phyloP scores from a whole-genome alignment of 2,329 filamentous ascomycete species.

The Calonectria pauciramosa region DNA sequence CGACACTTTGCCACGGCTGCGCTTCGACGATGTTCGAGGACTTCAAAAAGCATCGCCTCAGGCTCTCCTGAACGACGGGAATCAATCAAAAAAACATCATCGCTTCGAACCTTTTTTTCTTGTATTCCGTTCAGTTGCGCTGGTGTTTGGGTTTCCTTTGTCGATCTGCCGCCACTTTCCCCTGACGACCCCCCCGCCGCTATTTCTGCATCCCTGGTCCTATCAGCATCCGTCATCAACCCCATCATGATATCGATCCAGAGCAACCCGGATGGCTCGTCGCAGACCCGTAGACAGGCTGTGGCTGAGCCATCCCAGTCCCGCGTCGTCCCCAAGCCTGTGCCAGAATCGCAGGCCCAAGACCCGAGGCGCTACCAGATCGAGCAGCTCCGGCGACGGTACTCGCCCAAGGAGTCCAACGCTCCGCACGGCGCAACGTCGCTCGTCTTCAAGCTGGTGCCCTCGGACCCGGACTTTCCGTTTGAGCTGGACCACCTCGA shows the following conservation, averaged over 20 bases:
- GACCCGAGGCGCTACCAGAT: constrained; percentile 83
- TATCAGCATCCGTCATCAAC: constrained; percentile 10
- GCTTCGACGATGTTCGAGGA: background rate
- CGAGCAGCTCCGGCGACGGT: constrained; percentile 79
- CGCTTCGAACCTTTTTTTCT: background rate
- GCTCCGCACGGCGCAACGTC: constrained; percentile 64
- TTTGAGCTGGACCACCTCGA: constrained; percentile 80
- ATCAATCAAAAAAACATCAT: background rate
- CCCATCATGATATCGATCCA: constrained; percentile 56
- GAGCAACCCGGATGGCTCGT: constrained; percentile 45
- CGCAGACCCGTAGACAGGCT: constrained; percentile 58
- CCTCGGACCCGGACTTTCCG: constrained; percentile 87
- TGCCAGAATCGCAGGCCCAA: constrained; percentile 73
- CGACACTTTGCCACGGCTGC: constrained; percentile 11
- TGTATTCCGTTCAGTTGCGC: background rate
- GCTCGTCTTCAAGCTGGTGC: constrained; percentile 74
- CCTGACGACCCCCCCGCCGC: constrained; percentile 13
- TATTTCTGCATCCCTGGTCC: constrained; percentile 23
- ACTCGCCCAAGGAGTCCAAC: constrained; percentile 62
- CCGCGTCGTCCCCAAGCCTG: constrained; percentile 73
- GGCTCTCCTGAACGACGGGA: background rate
- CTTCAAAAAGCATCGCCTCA: constrained; percentile 8
- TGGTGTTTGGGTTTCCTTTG: constrained; percentile 27
- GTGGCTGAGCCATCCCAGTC: constrained; percentile 59
- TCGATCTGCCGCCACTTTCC: background rate